phyloP scores from a whole-genome alignment of 805 yeast genomes.

The Nakazawaea ambrosiae region DNA sequence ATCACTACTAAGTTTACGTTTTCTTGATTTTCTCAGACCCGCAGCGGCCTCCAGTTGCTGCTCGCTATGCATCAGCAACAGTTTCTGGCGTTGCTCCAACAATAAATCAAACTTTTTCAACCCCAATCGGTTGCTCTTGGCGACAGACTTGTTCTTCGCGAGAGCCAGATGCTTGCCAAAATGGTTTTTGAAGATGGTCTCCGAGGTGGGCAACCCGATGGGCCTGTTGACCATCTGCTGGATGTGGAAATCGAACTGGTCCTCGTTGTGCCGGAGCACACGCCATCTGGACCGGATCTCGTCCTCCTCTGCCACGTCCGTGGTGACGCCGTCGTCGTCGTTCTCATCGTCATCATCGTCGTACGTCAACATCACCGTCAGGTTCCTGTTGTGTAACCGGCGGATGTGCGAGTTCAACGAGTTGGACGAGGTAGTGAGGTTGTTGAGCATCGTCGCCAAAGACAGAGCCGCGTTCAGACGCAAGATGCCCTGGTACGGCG shows the following conservation, averaged over 20 bases:
- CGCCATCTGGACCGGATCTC: slow-evolving; percentile 1
- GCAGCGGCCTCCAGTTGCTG: too few relatives aligned
- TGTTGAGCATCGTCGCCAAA: slow-evolving; percentile 5
- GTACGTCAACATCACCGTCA: slow-evolving; percentile 17
- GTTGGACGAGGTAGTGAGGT: slow-evolving; percentile 4
- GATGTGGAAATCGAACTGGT: neutral
- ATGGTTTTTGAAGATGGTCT: slow-evolving; percentile 8
- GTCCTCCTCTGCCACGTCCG: neutral
- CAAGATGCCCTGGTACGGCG: neutral
- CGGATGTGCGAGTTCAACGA: slow-evolving; percentile 4
- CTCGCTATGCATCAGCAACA: too few relatives aligned
- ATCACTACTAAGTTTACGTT: neutral
- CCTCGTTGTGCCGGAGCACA: neutral
- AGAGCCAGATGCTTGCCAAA: neutral
- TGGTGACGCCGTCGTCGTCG: neutral
- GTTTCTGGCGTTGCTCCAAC: neutral
- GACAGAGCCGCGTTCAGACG: slow-evolving; percentile 5
- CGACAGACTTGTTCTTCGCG: too few relatives aligned
- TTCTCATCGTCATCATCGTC: slow-evolving; percentile 17
- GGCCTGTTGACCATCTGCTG: neutral
- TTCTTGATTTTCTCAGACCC: too few relatives aligned
- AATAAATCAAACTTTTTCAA: slow-evolving; percentile 3
- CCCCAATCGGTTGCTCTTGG: neutral
- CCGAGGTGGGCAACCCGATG: neutral
- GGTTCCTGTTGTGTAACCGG: slow-evolving; percentile 19